These are phyloP conservation scores for Helicostylum pulchrum DNA, from an alignment of 192 early-diverging fungal genomes.

Conservation along the genomic window DNA sequence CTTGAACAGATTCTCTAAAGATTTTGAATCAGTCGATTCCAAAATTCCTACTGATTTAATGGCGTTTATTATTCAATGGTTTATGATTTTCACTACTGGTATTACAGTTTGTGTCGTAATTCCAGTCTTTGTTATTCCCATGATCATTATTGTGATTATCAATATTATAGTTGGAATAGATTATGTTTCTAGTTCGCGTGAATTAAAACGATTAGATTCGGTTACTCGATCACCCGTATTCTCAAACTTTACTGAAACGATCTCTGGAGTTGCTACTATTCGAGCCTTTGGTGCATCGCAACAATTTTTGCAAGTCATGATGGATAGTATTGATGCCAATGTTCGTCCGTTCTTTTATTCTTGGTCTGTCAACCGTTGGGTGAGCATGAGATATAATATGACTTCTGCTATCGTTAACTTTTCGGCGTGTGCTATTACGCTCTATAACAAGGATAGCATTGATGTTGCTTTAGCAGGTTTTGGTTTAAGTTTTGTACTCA, in stretches of 20 bases:
- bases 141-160: slow-evolving; percentile 32
- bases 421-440: slow-evolving; percentile 57
- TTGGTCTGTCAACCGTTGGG: slow-evolving; percentile 85
- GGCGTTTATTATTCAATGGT: slow-evolving; percentile 42
- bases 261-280: slow-evolving; percentile 73
- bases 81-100: slow-evolving; percentile 50
- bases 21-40: slow-evolving; percentile 80
- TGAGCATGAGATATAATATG: slow-evolving; percentile 75
- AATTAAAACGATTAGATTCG: slow-evolving; percentile 84
- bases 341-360: slow-evolving; percentile 78
- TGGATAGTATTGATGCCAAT: slow-evolving; percentile 47
- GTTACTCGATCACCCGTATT: slow-evolving; percentile 71
- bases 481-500: slow-evolving; percentile 73
- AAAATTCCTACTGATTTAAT: slow-evolving; percentile 49
- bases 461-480: slow-evolving; percentile 84
- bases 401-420: slow-evolving; percentile 70
- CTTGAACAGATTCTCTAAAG: slow-evolving; percentile 86
- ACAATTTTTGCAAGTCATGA: slow-evolving; percentile 59
- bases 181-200: slow-evolving; percentile 64
- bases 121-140: slow-evolving; percentile 55
- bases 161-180: slow-evolving; percentile 56
- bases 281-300: slow-evolving; percentile 76
- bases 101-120: slow-evolving; percentile 59
- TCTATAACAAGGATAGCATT: slow-evolving; percentile 48
- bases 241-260: slow-evolving; percentile 73